Evolutionary conservation across 140 eudicot species (phyloP).

Genomic region (Flaveria floridana): DNA sequence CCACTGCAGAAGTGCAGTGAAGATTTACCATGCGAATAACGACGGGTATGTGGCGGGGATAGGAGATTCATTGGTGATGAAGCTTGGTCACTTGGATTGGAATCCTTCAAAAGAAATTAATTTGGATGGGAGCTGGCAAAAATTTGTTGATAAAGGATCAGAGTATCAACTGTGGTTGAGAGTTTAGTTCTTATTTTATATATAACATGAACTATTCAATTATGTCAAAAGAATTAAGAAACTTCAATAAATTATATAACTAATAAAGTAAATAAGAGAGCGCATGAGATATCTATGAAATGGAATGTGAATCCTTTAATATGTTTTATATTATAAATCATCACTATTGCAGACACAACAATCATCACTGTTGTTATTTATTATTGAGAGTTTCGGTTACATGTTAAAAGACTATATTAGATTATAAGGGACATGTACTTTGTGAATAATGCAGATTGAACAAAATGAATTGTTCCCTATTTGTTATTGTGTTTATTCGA

Average conservation of each 20-base stretch:
- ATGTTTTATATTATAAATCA: background rate
- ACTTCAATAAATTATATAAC: background rate
- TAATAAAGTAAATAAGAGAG: background rate
- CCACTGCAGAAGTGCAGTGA: conserved; percentile 58
- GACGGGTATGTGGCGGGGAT: conserved; percentile 56
- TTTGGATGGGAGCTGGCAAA: conserved; percentile 63
- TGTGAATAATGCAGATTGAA: no score
- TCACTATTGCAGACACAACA: no score
- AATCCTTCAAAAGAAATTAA: conserved; percentile 54
- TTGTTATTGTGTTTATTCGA: no score
- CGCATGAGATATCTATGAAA: background rate
- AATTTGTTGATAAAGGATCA: conserved; percentile 55
- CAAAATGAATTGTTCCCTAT: no score
- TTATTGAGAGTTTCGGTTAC: no score
- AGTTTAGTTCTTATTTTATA: conserved; percentile 24
- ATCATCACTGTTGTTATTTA: no score
- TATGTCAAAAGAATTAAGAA: background rate
- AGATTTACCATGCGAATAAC: conserved; percentile 50
- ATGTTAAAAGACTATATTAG: no score
- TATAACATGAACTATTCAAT: background rate
- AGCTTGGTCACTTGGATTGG: conserved; percentile 58
- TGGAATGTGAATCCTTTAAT: background rate
- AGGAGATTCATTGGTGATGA: conserved; percentile 51
- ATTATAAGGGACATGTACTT: no score
- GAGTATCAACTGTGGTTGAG: conserved; percentile 56